A percentile compares a stretch with the other conserved stretches of the same genome.
Conservation (phyloP, 2,329 filamentous ascomycete genomes). For the Diaporthe nobilis region DNA sequence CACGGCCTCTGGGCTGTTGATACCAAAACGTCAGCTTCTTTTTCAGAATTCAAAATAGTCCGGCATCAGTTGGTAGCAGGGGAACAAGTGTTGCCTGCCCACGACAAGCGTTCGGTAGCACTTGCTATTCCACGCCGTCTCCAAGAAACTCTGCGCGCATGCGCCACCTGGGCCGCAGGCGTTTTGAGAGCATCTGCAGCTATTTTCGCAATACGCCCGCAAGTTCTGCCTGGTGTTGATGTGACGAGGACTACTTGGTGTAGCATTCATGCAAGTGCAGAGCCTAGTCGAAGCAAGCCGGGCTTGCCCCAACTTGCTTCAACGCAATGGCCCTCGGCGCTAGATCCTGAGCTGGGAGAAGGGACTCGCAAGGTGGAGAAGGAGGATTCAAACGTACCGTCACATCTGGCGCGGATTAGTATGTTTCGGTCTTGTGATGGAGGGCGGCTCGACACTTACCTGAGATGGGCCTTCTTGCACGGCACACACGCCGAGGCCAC, state of each 20-base stretch:
- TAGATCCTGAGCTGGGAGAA: constrained; percentile 18
- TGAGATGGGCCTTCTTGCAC: constrained; percentile 86
- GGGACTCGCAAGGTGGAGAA: constrained; percentile 38
- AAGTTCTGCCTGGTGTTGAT: not conserved
- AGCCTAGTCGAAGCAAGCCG: not conserved
- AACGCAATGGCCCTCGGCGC: not conserved
- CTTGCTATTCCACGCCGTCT: constrained; percentile 12
- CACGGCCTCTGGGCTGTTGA: constrained; percentile 79
- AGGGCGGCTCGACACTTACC: constrained; percentile 58
- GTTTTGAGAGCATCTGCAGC: not conserved
- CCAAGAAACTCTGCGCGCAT: not conserved
- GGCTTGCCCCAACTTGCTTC: constrained; percentile 15
- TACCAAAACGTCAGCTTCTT: constrained; percentile 47
- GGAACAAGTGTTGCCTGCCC: constrained; percentile 33
- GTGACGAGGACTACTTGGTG: not conserved
- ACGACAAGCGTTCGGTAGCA: constrained; percentile 7
- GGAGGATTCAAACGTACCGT: constrained; percentile 66
- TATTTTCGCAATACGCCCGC: not conserved
- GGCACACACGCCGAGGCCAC: constrained; percentile 89
- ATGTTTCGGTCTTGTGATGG: constrained; percentile 20
- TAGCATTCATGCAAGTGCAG: constrained; percentile 19
- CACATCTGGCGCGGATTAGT: constrained; percentile 66
- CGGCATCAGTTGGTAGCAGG: not conserved
- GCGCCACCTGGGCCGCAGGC: not conserved
- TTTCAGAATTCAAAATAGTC: not conserved